Base-by-base conservation (phyloP, 345 rosid species). In the Adansonia digitata region DNA sequence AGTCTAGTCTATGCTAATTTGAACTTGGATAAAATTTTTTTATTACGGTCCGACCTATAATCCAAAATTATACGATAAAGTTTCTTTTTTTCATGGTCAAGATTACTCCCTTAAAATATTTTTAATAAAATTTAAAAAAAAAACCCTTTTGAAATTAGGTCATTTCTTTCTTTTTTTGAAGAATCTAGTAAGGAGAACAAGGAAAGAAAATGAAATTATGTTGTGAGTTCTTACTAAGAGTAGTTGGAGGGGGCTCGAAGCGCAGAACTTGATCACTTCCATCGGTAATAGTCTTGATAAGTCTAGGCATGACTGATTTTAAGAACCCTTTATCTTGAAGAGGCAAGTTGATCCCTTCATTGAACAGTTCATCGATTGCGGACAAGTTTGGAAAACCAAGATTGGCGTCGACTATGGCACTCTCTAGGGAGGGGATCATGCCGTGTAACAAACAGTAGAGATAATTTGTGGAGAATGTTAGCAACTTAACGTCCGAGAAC, bases 361-460 rank as follows among this genome's bases (percentile, higher is more conserved):
- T 83, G 86, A 86, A 92, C 17, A 90, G 82, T 7, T 78, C 43
- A 56, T 91, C 94, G 5, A 94, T 94, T 76, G 91, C 73, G 0
- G 84, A 81, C 77, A 94, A 88, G 69, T 74, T 85, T 2, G 90
- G 90, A 68, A 94, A 94, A 1, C 88, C 88, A 14, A 73, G 71
- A 4, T 86, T 66, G 0, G 81, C 4, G 57, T 90, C 93, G 0
- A 72, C 42, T 1, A 92, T 18, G 1, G 70, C 77, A 0, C 81
- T 75, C 81, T 85, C 89, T 0, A 94, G 49, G 49, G 88, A 78
- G 0, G 96, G 91, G 9, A 92, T 7, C 70, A 91, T 17, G 0
- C 92, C 91, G 12, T 88, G 85, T 63, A 91, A 59, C 81, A 87
- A 81, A 4, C 89, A 86, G 73, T 82, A 80, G 15, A 91, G 1